A percentile compares a stretch with the other conserved stretches of the same genome.
Conservation (phyloP, 2,329 filamentous ascomycete genomes). For the Aspergillus luchuensis region DNA sequence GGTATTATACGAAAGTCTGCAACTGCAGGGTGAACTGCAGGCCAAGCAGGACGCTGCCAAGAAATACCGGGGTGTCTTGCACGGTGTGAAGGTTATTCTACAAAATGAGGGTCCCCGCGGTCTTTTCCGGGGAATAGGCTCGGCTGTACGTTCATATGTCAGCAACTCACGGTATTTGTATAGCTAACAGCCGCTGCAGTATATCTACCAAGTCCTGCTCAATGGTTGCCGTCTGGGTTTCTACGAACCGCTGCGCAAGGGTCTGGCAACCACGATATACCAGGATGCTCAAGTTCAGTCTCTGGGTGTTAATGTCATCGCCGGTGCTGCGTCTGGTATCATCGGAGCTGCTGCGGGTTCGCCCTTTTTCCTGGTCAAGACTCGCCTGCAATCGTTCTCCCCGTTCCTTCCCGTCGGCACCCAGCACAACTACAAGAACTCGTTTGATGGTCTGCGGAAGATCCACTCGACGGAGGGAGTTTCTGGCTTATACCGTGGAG, state of each 20-base stretch:
- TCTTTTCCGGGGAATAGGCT: slow-evolving; percentile 84
- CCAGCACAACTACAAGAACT: slow-evolving; percentile 90
- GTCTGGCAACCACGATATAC: slow-evolving; percentile 69
- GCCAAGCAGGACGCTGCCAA: slow-evolving; percentile 80
- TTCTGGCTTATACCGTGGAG: slow-evolving; percentile 81
- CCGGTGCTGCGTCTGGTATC: slow-evolving; percentile 84
- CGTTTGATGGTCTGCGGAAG: slow-evolving; percentile 75
- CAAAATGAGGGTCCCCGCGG: slow-evolving; percentile 85
- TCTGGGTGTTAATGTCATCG: slow-evolving; percentile 88
- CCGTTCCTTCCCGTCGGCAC: slow-evolving; percentile 92
- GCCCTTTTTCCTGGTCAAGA: slow-evolving; percentile 98
- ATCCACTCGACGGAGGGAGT: slow-evolving; percentile 80
- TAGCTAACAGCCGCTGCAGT: slow-evolving; percentile 51
- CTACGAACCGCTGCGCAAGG: slow-evolving; percentile 88
- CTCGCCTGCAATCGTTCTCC: slow-evolving; percentile 88
- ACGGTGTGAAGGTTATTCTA: slow-evolving; percentile 86
- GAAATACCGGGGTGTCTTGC: slow-evolving; percentile 86
- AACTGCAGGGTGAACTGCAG: slow-evolving; percentile 94
- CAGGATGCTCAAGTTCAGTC: slow-evolving; percentile 75
- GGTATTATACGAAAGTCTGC: slow-evolving; percentile 63
- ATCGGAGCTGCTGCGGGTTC: slow-evolving; percentile 90
- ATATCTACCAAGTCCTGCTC: slow-evolving; percentile 92
- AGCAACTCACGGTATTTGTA: not conserved
- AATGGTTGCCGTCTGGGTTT: slow-evolving; percentile 97
- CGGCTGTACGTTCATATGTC: slow-evolving; percentile 59